These are phyloP conservation scores for Penicillium dipodomyicola DNA, from an alignment of 495 filamentous ascomycete species.

Conservation along the genomic window DNA sequence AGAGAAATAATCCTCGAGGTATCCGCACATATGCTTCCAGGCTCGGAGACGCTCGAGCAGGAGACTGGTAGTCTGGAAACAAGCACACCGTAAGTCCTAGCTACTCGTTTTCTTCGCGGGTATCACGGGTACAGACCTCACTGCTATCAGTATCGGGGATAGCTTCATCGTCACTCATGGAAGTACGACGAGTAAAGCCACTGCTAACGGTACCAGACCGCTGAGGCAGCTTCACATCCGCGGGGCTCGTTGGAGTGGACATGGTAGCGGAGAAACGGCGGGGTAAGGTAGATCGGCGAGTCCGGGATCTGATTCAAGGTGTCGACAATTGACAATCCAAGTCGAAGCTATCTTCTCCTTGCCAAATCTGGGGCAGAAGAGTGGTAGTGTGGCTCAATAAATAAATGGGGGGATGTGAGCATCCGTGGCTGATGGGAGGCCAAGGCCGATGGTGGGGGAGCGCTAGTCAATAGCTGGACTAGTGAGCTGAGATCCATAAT, in stretches of 20 bases:
- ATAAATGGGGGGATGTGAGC: not conserved
- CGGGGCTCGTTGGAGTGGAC: slow-evolving; percentile 37
- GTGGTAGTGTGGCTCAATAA: slow-evolving; percentile 2
- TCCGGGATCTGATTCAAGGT: not conserved
- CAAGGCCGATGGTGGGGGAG: slow-evolving; percentile 6
- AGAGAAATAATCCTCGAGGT: slow-evolving; percentile 84
- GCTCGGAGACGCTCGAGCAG: slow-evolving; percentile 83
- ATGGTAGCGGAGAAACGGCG: slow-evolving; percentile 19
- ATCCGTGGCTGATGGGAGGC: not conserved
- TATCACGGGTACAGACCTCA: slow-evolving; percentile 51
- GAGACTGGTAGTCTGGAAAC: slow-evolving; percentile 64
- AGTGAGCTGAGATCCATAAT: slow-evolving; percentile 5
- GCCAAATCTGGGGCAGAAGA: not conserved
- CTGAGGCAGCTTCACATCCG: slow-evolving; percentile 49
- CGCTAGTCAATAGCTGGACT: slow-evolving; percentile 26
- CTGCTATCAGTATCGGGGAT: slow-evolving; percentile 77
- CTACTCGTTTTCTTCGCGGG: not conserved
- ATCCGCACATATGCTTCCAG: slow-evolving; percentile 91
- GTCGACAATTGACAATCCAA: not conserved
- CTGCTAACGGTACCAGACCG: slow-evolving; percentile 55
- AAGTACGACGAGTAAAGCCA: slow-evolving; percentile 39
- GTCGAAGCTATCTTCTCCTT: not conserved
- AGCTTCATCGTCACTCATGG: slow-evolving; percentile 58
- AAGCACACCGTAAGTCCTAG: slow-evolving; percentile 11
- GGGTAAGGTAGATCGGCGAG: not conserved